These are phyloP conservation scores for Dacryopinax spathularia DNA, from an alignment of 768 basidiomycete genomes.

Conservation along the genomic window DNA sequence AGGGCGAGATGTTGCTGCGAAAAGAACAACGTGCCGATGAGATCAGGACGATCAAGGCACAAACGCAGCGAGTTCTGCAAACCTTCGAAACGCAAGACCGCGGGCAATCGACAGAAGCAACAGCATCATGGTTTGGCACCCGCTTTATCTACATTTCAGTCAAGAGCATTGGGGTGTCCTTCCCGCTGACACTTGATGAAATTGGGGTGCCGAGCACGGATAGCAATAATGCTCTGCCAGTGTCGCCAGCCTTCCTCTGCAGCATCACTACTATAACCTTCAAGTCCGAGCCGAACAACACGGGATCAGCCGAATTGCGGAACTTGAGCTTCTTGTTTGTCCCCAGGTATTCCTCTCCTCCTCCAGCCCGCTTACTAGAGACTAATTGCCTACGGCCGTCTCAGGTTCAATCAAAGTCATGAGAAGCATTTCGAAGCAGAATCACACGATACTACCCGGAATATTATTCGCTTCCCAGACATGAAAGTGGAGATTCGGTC, in stretches of 20 bases:
- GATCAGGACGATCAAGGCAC: slow-evolving; percentile 69
- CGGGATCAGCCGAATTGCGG: slow-evolving; percentile 57
- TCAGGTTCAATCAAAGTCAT: slow-evolving; percentile 64
- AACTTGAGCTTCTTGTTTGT: slow-evolving; percentile 78
- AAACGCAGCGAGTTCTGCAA: slow-evolving; percentile 54
- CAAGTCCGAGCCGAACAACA: slow-evolving; percentile 56
- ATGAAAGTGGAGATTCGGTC: slow-evolving; percentile 63
- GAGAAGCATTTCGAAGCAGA: slow-evolving; percentile 57
- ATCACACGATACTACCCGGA: slow-evolving; percentile 50
- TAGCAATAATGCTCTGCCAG: slow-evolving; percentile 27
- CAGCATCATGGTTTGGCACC: slow-evolving; percentile 24
- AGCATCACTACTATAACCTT: slow-evolving; percentile 67
- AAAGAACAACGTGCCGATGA: slow-evolving; percentile 65
- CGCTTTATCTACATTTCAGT: slow-evolving; percentile 25
- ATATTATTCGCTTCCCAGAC: slow-evolving; percentile 63
- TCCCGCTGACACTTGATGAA: slow-evolving; percentile 59
- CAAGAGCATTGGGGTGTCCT: slow-evolving; percentile 70
- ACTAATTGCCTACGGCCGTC: not conserved
- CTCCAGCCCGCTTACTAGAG: not conserved
- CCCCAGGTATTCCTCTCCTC: slow-evolving; percentile 40
- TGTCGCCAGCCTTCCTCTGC: slow-evolving; percentile 71
- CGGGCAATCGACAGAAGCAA: slow-evolving; percentile 6
- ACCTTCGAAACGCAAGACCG: slow-evolving; percentile 43
- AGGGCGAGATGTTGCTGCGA: slow-evolving; percentile 66
- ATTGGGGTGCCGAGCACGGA: slow-evolving; percentile 34